Evolutionary conservation across 345 rosid genomes (phyloP), one percentile per base, ranked within the genome.

Genomic region (Salix brachista): DNA sequence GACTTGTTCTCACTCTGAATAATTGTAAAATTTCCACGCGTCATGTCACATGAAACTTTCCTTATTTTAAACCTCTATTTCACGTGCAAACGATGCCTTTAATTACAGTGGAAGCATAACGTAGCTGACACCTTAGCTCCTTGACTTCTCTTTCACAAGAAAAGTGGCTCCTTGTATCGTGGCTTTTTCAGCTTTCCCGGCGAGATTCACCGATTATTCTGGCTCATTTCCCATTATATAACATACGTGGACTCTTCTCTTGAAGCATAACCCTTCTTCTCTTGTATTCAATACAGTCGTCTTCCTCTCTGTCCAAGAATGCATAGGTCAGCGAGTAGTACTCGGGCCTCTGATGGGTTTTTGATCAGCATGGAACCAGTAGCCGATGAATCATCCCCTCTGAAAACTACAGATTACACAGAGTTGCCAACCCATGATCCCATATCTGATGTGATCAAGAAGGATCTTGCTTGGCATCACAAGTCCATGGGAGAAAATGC

Each of bases 301-400:
- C 14, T 14, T 4, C 17, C 52, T 14, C 18, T 46, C 52, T 46
- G 17, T 46, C 14, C 52, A 11, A 67, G 8, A 25, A 88, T 91
- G 94, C 87, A 90, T 6, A 78, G 94, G 41, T 56, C 85, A 2
- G 79, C 83, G 4, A 78, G 86, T 74, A 56, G 69, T 52, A 66
- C 80, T 1, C 81, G 91, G 23, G 76, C 81, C 75, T 84, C 90
- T 3, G 88, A 88, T 14, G 91, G 88, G 81, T 85, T 77, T 71
- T 52, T 39, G 79, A 76, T 87, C 66, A 82, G 86, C 77, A 28
- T 87, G 82, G 76, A 77, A 21, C 80, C 82, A 9, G 26, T 77
- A 0, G 23, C 74, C 4, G 30, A 39, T 34, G 50, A 70, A 44
- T 58, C 77, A 37, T 58, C 77, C 6, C 67, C 76, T 39, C 9